Conservation (phyloP, 768 basidiomycete genomes). For the Russula compacta region DNA sequence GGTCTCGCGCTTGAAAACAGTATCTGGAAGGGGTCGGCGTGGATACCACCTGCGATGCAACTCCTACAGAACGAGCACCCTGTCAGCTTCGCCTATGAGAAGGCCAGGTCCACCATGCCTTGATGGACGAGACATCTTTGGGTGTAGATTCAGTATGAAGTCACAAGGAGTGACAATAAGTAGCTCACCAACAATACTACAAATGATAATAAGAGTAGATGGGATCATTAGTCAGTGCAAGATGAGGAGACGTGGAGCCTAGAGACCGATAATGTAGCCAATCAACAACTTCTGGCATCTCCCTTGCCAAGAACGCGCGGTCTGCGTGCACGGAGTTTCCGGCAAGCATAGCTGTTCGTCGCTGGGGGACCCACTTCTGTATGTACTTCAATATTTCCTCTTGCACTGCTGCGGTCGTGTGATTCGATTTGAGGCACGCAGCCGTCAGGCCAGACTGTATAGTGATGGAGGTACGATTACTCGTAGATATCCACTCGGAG, state of each 20-base stretch:
- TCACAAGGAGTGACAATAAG: not conserved
- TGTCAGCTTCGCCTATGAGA: not conserved
- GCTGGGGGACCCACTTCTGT: constrained; percentile 72
- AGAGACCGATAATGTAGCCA: constrained; percentile 73
- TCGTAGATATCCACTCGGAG: not conserved
- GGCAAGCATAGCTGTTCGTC: constrained; percentile 59
- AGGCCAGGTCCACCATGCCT: constrained; percentile 33
- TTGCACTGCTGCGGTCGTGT: constrained; percentile 52
- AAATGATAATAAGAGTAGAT: not conserved
- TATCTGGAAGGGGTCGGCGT: constrained; percentile 20
- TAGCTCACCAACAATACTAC: constrained; percentile 60
- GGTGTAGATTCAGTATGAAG: not conserved
- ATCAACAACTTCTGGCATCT: constrained; percentile 75
- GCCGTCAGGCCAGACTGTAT: constrained; percentile 71
- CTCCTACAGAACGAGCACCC: constrained; percentile 40
- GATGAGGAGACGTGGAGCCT: not conserved
- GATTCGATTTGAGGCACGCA: constrained; percentile 65
- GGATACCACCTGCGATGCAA: constrained; percentile 68
- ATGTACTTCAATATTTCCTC: constrained; percentile 64
- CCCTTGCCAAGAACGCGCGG: constrained; percentile 54
- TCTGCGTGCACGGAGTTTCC: constrained; percentile 86
- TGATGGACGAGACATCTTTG: constrained; percentile 76
- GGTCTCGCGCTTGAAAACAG: constrained; percentile 27
- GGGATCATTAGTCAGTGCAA: constrained; percentile 8
- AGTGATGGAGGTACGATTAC: not conserved